A percentile compares a stretch with the other conserved stretches of the same genome.
phyloP scores from a whole-genome alignment of 495 filamentous ascomycete genomes.

The Aspergillus coremiiformis region DNA sequence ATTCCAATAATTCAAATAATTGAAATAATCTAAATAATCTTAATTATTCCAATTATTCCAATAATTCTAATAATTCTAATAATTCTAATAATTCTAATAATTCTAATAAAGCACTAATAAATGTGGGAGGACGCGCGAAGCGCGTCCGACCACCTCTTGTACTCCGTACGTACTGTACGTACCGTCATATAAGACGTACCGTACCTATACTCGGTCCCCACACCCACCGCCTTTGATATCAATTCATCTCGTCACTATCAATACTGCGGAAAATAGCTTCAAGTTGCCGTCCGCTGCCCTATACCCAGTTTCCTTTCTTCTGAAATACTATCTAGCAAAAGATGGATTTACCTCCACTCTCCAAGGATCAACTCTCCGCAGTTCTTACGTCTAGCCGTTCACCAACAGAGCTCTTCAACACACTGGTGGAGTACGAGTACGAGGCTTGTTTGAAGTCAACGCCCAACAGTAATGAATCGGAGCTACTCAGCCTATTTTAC shows the following conservation, averaged over 20 bases:
- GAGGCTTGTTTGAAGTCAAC: constrained; percentile 31
- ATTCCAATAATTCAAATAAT: too few relatives aligned
- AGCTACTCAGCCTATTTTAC: constrained; percentile 41
- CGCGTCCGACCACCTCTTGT: too few relatives aligned
- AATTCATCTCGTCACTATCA: neutral
- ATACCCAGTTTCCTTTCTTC: neutral
- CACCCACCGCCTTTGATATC: constrained; percentile 6
- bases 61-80: too few relatives aligned
- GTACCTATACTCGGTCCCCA: constrained; percentile 34
- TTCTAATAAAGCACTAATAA: too few relatives aligned
- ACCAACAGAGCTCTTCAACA: constrained; percentile 36
- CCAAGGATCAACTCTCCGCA: constrained; percentile 32
- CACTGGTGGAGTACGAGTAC: constrained; percentile 39
- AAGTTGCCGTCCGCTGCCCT: too few relatives aligned
- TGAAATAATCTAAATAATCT: too few relatives aligned
- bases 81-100: too few relatives aligned
- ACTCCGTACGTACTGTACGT: too few relatives aligned
- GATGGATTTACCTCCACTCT: constrained; percentile 33
- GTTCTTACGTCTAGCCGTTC: constrained; percentile 28
- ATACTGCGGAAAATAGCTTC: too few relatives aligned
- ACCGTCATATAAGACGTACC: constrained; percentile 18
- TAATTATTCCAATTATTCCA: too few relatives aligned
- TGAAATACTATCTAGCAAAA: neutral
- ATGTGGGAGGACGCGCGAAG: too few relatives aligned
- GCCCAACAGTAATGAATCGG: constrained; percentile 13